Base-by-base conservation (phyloP, 1,139 yeast genomes). In the Lodderomyces metapsilosis region DNA sequence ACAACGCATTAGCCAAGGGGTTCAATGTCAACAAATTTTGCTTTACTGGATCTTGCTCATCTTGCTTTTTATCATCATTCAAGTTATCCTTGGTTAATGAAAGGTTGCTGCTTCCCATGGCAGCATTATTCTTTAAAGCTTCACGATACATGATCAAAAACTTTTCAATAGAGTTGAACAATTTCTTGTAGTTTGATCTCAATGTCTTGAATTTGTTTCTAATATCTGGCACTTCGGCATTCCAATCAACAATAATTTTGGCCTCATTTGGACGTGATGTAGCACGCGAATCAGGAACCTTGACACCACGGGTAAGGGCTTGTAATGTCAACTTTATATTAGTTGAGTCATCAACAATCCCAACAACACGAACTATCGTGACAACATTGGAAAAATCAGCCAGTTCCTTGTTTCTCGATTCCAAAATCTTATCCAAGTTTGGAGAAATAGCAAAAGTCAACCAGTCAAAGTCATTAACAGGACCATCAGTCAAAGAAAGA, bases 1-100 rank as follows among this genome's bases (percentile, higher is more conserved):
- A 76, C n/a, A 83, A 62, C 0, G 83, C 72, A 49, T 76, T 77
- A 0, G 88, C 82, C 41, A 83, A 58, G 0, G 89, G 91, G 15
- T 83, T 76, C 30, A 82, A 62, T 1, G 78, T 66, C 28, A 80
- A 57, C 12, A 82, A 61, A 44, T 73, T 70, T n/a, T 46, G 44
- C 32, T 43, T 36, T n/a, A 23, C 16, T 22, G 22, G 36, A n/a
- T 39, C 34, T 13, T 31, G 34, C 13, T 34, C 34, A 27, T 13
- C 25, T 20, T 34, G 28, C 20, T 33, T 30, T 12, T 41, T 43
- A 10, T 45, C 43, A 34, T 44, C 46, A 36, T 43, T 18, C 9
- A 23, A 34, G 6, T 27, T 20, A 9, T 39, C 34, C 34, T 51
- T 46, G 13, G 44, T 46, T 35, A 47, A 42, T 15, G 50, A 44